A percentile compares a stretch with the other conserved stretches of the same genome.
phyloP scores from a whole-genome alignment of 2,329 filamentous ascomycete species.

The Zarea fungicola region DNA sequence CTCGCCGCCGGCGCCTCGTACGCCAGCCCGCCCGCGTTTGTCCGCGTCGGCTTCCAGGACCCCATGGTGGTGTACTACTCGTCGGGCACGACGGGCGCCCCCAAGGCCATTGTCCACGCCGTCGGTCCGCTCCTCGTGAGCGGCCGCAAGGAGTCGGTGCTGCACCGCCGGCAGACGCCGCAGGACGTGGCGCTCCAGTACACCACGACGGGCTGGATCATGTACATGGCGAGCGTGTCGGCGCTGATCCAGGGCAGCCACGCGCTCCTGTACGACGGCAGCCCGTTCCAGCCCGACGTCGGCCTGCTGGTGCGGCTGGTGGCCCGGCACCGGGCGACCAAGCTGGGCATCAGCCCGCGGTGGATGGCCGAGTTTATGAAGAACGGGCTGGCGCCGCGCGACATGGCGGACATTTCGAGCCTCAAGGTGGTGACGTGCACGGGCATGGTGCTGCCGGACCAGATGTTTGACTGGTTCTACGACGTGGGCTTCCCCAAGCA shows the following conservation, averaged over 20 bases:
- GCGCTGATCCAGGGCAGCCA: conserved; percentile 56
- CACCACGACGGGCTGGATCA: conserved; percentile 79
- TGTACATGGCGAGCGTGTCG: conserved; percentile 65
- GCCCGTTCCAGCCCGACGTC: conserved; percentile 67
- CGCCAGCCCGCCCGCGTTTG: conserved; percentile 43
- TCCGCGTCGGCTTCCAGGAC: conserved; percentile 62
- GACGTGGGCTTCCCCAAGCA: conserved; percentile 62
- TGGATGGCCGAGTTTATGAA: conserved; percentile 72
- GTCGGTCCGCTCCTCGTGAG: conserved; percentile 58
- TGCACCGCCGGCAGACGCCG: conserved; percentile 40
- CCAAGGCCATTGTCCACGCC: conserved; percentile 82
- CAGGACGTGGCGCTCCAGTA: conserved; percentile 47
- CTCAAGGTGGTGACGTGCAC: conserved; percentile 63
- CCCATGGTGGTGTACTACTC: conserved; percentile 76
- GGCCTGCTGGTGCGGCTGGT: conserved; percentile 58
- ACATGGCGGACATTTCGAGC: conserved; percentile 56
- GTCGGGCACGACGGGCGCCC: conserved; percentile 75
- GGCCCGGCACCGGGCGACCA: conserved; percentile 60
- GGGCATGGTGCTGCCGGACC: conserved; percentile 75
- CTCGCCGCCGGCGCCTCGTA: conserved; percentile 27
- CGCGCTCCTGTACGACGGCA: conserved; percentile 75
- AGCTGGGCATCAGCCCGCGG: conserved; percentile 69
- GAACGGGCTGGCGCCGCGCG: conserved; percentile 54
- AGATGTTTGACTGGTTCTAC: conserved; percentile 75
- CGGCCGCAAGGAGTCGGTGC: conserved; percentile 51